Conservation (phyloP, 768 basidiomycete genomes). For the Termitomyces sp. region DNA sequence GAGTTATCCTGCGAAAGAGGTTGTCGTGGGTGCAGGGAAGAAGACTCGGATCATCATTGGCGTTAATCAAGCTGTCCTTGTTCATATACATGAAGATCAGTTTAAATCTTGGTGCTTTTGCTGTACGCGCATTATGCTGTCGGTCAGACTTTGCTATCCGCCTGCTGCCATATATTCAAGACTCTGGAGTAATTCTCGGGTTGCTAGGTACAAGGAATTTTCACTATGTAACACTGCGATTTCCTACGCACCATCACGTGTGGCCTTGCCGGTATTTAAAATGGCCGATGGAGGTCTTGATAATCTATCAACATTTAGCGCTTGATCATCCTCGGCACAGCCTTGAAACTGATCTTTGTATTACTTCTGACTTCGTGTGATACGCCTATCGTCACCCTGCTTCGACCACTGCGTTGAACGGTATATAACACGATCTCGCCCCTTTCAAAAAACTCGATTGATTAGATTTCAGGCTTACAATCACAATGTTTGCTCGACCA, state of each 20-base stretch:
- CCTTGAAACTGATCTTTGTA: not conserved
- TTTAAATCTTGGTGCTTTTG: not conserved
- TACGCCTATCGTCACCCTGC: not conserved
- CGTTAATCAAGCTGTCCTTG: no score
- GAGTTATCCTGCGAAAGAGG: not conserved
- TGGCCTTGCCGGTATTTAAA: no score
- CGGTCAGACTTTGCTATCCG: no score
- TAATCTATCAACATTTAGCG: not conserved
- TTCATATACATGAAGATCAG: not conserved
- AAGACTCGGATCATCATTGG: no score
- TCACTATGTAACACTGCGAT: no score
- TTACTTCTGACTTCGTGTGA: not conserved
- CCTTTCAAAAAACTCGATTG: not conserved
- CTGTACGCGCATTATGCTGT: no score
- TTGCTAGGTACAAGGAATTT: no score
- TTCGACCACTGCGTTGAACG: not conserved
- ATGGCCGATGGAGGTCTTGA: no score
- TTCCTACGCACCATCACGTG: not conserved
- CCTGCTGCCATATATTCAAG: no score
- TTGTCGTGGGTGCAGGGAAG: not conserved
- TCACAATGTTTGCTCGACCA: slow-evolving; percentile 2
- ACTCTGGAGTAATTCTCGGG: no score
- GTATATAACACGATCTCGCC: not conserved
- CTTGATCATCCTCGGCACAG: not conserved
- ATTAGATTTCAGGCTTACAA: not conserved